Evolutionary conservation across 345 rosid genomes (phyloP).

Genomic region (Mangifera indica): DNA sequence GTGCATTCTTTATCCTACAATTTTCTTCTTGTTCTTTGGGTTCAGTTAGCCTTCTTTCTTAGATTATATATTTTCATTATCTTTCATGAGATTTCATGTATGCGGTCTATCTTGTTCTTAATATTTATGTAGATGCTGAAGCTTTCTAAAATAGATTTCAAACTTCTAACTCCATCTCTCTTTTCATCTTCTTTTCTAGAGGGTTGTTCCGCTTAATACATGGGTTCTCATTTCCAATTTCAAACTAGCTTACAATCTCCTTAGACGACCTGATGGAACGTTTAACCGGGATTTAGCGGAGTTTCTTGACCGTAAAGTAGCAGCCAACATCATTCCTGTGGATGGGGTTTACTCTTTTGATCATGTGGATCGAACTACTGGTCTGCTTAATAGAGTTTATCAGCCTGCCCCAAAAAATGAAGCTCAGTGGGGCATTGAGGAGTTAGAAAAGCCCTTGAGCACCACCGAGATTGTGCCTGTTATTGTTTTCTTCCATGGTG

Average conservation of each 20-base stretch:
- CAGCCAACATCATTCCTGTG: constrained; percentile 71
- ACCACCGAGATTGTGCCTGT: constrained; percentile 67
- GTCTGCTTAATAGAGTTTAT: constrained; percentile 76
- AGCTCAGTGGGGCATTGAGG: constrained; percentile 48
- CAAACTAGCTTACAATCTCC: constrained; percentile 88
- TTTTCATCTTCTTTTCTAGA: constrained; percentile 46
- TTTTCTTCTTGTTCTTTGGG: constrained; percentile 1
- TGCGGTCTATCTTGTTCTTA: constrained; percentile 17
- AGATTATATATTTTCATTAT: not conserved
- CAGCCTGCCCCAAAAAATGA: constrained; percentile 40
- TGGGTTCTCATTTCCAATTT: constrained; percentile 98
- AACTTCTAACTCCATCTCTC: constrained; percentile 9
- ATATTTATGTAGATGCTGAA: not conserved
- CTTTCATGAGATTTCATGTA: not conserved
- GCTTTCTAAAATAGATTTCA: constrained; percentile 12
- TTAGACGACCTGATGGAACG: constrained; percentile 86
- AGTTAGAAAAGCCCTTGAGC: constrained; percentile 70
- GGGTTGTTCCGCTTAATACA: constrained; percentile 91
- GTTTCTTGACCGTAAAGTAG: constrained; percentile 86
- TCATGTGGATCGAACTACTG: constrained; percentile 69
- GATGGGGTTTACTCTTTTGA: constrained; percentile 95
- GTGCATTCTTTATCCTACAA: constrained; percentile 6
- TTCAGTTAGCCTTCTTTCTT: not conserved
- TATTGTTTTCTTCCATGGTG: constrained; percentile 89
- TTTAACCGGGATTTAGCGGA: constrained; percentile 89